These are phyloP conservation scores for Mycotypha africana DNA, from an alignment of 371 early-diverging fungal species.

Conservation along the genomic window DNA sequence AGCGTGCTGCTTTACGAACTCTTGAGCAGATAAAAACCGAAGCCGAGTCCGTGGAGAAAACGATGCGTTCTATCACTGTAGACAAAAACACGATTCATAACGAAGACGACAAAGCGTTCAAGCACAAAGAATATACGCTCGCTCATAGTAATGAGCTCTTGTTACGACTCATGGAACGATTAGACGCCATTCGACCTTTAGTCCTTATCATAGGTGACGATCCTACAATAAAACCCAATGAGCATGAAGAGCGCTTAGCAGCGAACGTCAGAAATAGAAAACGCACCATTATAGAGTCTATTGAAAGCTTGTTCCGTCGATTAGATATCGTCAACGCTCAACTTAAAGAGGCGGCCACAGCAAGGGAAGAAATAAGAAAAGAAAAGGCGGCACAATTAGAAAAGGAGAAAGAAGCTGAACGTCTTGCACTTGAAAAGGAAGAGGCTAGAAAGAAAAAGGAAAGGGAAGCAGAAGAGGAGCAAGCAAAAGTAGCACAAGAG, in stretches of 20 bases:
- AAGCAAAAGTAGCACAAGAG: slow-evolving; percentile 11
- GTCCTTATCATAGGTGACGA: slow-evolving; percentile 16
- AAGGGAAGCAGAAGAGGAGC: slow-evolving; percentile 6
- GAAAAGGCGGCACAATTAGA: slow-evolving; percentile 5
- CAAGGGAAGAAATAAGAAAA: slow-evolving; percentile 11
- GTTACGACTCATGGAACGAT: slow-evolving; percentile 27
- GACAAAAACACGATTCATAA: slow-evolving; percentile 2
- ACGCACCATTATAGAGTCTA: slow-evolving; percentile 18
- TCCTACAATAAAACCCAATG: slow-evolving; percentile 9
- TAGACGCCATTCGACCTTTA: slow-evolving; percentile 34
- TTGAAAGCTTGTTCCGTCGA: slow-evolving; percentile 13
- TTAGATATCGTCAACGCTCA: slow-evolving; percentile 9
- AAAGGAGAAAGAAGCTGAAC: slow-evolving; percentile 16
- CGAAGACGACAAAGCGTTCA: slow-evolving; percentile 13
- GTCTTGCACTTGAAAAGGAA: slow-evolving; percentile 5
- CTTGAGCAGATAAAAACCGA: slow-evolving; percentile 26
- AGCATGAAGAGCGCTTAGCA: slow-evolving; percentile 16
- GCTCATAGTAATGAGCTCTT: slow-evolving; percentile 35
- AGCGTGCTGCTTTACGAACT: slow-evolving; percentile 14
- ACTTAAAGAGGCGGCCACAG: slow-evolving; percentile 3
- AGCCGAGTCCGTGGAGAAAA: slow-evolving; percentile 8
- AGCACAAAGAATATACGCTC: slow-evolving; percentile 17
- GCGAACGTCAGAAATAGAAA: slow-evolving; percentile 27
- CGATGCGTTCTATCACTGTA: slow-evolving; percentile 10
- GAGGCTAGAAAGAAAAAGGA: slow-evolving; percentile 4